Base-by-base conservation (phyloP, 805 yeast species). In the Priceomyces fermenticarens region DNA sequence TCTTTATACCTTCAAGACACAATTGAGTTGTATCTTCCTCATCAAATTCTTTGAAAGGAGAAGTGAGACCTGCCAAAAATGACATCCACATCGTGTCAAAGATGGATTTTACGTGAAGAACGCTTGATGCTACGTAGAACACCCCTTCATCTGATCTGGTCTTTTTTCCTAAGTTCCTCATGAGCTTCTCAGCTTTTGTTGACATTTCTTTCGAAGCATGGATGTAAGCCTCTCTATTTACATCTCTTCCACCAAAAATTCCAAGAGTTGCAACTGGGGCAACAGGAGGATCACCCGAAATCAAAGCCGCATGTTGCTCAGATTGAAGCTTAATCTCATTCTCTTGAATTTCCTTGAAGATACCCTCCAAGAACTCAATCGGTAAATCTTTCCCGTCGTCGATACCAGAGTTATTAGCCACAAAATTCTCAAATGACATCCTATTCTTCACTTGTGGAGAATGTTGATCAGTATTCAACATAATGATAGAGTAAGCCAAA, bases 31-130 rank as follows among this genome's bases (percentile, higher is more conserved):
- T 75, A 40, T 83, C 88, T 14, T 73, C 75, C 50, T 87, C 93
- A 50, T 86, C 89, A 47, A 84, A 82, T 41, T 88, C 97, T 57
- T 85, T 88, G 69, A 90, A 89, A 4, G 97, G 95, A 3, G 95
- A 91, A 0, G 97, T 89, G 37, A 93, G 72, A 0, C 95, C 97
- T 5, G 98, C 98, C 49, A 93, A 72, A 36, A 93, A 78, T 0
- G 97, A 88, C 97, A 95, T 90, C 99, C 99, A 93, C 33, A 86
- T 68, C 12, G 88, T 88, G 53, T 91, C 97, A 65, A 93, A 91
- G 57, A 95, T 87, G 1, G 97, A 90, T 57, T 78, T 84, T 11
- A 91, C 96, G 58, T 91, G 97, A 51, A 88, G 95, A 11, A 86
- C 78, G 54, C 86, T 91, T 2, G 89, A 78, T 0, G 97, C 97